Percentiles rank a stretch among this genome's conserved stretches.
These are phyloP conservation scores for Oenanthe javanica DNA, from an alignment of 140 eudicot species.

Conservation along the genomic window DNA sequence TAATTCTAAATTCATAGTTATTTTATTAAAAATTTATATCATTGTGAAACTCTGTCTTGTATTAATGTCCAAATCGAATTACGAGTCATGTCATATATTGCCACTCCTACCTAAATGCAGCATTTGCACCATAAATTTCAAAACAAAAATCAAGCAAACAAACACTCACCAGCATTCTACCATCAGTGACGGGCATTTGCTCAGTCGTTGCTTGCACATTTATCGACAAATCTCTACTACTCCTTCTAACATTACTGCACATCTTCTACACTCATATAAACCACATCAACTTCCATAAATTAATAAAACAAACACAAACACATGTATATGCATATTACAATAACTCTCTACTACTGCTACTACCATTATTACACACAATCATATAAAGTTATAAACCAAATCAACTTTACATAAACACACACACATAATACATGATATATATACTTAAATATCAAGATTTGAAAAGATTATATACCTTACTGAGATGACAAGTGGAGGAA, in stretches of 20 bases:
- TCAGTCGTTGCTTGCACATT: constrained; percentile 34
- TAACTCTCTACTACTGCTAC: neutral
- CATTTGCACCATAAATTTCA: neutral
- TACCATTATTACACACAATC: neutral
- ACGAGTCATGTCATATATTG: neutral
- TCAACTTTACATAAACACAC: neutral
- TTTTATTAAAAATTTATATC: no score
- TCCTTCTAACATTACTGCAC: constrained; percentile 18
- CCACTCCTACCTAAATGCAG: neutral
- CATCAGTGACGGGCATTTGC: constrained; percentile 36
- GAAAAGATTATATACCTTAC: constrained; percentile 13
- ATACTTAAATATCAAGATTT: neutral
- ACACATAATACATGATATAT: neutral
- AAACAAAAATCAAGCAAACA: neutral
- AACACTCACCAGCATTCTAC: constrained; percentile 65
- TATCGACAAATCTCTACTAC: constrained; percentile 12
- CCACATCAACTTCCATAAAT: neutral
- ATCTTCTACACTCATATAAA: constrained; percentile 22
- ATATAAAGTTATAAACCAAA: neutral
- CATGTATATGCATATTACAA: neutral
- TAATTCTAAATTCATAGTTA: no score
- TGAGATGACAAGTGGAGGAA: neutral
- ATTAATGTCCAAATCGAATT: neutral
- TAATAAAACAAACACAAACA: neutral
- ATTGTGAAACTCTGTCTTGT: neutral